Evolutionary conservation across 495 filamentous ascomycete genomes (phyloP).

Genomic region (Trichoderma orchidacearum): DNA sequence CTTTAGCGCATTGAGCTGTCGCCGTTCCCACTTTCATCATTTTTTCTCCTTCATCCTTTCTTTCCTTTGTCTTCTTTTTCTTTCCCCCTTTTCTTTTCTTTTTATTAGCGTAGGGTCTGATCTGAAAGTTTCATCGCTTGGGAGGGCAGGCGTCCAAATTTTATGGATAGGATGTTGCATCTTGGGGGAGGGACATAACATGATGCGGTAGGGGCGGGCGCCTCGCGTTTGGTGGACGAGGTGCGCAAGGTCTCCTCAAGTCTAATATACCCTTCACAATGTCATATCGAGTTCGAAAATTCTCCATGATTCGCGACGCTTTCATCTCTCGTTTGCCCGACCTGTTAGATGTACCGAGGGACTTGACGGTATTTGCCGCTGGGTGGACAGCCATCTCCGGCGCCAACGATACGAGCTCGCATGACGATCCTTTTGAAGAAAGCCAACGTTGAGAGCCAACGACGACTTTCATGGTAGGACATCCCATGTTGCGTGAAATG

Average conservation of each 20-base stretch:
- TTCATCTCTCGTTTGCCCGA: no score
- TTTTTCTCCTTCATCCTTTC: not conserved
- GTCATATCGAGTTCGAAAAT: no score
- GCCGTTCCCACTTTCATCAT: not conserved
- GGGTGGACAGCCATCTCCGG: no score
- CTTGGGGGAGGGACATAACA: not conserved
- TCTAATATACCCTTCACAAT: not conserved
- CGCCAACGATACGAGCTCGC: no score
- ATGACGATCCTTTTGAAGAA: no score
- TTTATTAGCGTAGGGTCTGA: not conserved
- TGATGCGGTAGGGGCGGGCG: not conserved
- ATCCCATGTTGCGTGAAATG: no score
- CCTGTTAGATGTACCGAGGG: no score
- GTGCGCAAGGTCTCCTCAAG: not conserved
- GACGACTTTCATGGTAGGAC: no score
- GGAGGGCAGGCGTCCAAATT: not conserved
- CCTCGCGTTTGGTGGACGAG: not conserved
- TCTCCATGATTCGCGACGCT: no score
- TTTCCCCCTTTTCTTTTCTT: not conserved
- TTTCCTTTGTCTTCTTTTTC: not conserved
- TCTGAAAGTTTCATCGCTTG: not conserved
- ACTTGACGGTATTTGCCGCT: no score
- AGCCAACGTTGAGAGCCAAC: no score
- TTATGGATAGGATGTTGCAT: not conserved
- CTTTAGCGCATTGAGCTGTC: not conserved